Evolutionary conservation across 1,139 yeast genomes (phyloP).

Genomic region (Scheffersomyces segobiensis): DNA sequence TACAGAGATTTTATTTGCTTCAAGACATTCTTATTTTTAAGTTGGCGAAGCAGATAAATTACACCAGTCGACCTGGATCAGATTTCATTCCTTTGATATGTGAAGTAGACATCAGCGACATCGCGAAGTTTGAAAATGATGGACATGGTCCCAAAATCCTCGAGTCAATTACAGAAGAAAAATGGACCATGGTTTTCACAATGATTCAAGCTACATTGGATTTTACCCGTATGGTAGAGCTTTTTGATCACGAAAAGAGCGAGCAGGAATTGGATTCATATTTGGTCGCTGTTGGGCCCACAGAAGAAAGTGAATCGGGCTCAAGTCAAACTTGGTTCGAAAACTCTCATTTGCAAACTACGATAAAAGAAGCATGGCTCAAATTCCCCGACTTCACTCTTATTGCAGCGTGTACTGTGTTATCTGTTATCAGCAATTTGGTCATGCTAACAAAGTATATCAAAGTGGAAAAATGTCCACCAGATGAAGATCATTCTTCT

Average conservation of each 20-base stretch:
- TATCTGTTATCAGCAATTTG: slow-evolving; percentile 30
- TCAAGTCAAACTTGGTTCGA: slow-evolving; percentile 20
- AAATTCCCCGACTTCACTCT: slow-evolving; percentile 36
- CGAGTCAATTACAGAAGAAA: slow-evolving; percentile 7
- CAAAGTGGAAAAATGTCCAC: slow-evolving; percentile 10
- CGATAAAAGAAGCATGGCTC: slow-evolving; percentile 38
- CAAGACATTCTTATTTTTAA: slow-evolving; percentile 13
- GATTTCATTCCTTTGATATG: slow-evolving; percentile 13
- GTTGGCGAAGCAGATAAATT: slow-evolving; percentile 6
- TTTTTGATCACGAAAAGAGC: slow-evolving; percentile 14
- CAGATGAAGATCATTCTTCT: neutral
- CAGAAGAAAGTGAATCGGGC: neutral
- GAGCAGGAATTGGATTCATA: neutral
- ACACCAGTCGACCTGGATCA: neutral
- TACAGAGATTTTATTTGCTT: slow-evolving; percentile 9
- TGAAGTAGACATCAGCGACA: slow-evolving; percentile 6
- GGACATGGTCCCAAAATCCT: slow-evolving; percentile 8
- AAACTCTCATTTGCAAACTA: slow-evolving; percentile 19
- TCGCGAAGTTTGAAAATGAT: neutral
- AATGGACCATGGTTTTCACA: slow-evolving; percentile 4
- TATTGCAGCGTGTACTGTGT: slow-evolving; percentile 23
- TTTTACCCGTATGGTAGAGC: slow-evolving; percentile 22
- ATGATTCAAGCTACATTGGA: slow-evolving; percentile 9
- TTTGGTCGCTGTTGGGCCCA: slow-evolving; percentile 6
- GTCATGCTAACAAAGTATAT: slow-evolving; percentile 24